Conservation (phyloP, 2,329 filamentous ascomycete species). For the Phialophora tarda region DNA sequence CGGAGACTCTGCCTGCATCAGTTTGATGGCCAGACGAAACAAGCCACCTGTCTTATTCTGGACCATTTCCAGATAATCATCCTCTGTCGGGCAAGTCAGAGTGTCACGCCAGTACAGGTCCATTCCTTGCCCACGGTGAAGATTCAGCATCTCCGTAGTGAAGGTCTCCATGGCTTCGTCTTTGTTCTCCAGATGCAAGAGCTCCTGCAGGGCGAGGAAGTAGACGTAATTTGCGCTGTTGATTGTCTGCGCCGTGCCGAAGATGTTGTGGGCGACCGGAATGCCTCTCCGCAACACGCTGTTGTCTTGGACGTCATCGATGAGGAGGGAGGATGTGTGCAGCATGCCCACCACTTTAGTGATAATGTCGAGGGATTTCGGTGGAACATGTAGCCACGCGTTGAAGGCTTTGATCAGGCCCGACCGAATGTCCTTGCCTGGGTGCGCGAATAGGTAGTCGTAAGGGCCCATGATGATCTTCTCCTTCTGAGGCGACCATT, state of each 20-base stretch:
- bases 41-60: slow-evolving; percentile 57
- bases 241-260: slow-evolving; percentile 58
- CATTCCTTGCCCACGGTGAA: slow-evolving; percentile 56
- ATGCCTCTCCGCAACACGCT: slow-evolving; percentile 56
- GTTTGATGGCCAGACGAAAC: slow-evolving; percentile 52
- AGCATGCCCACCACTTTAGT: slow-evolving; percentile 53
- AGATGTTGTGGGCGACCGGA: slow-evolving; percentile 57
- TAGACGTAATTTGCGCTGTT: slow-evolving; percentile 59
- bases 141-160: slow-evolving; percentile 53
- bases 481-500: slow-evolving; percentile 47
- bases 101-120: slow-evolving; percentile 58
- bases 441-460: slow-evolving; percentile 52
- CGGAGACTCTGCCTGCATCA: slow-evolving; percentile 52
- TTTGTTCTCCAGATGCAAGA: slow-evolving; percentile 49
- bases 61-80: slow-evolving; percentile 57
- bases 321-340: slow-evolving; percentile 54
- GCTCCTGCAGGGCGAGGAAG: slow-evolving; percentile 52
- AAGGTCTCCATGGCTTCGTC: slow-evolving; percentile 51
- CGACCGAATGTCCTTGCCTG: slow-evolving; percentile 53
- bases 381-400: slow-evolving; percentile 52
- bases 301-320: slow-evolving; percentile 59
- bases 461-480: slow-evolving; percentile 53
- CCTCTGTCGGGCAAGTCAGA: slow-evolving; percentile 53
- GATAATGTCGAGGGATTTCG: slow-evolving; percentile 49
- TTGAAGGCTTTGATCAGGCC: slow-evolving; percentile 54